phyloP scores from a whole-genome alignment of 2,329 filamentous ascomycete genomes.

The Endothia cerciana region DNA sequence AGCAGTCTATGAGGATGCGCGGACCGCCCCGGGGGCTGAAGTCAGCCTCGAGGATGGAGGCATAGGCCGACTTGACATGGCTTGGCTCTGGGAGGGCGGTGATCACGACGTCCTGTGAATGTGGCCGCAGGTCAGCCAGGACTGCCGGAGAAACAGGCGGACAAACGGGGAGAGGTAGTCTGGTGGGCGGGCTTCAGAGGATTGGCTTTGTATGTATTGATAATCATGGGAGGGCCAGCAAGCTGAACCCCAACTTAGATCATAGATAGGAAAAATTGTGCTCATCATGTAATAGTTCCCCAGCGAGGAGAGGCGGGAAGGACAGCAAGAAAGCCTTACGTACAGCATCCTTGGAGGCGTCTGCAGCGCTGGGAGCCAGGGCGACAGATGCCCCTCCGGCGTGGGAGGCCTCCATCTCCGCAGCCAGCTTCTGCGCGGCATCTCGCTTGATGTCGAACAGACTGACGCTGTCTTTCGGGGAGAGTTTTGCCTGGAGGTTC shows the following conservation, averaged over 20 bases:
- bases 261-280: conserved; percentile 56
- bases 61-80: conserved; percentile 84
- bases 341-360: conserved; percentile 58
- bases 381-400: conserved; percentile 51
- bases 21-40: conserved; percentile 54
- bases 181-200: conserved; percentile 59
- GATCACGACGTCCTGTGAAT: conserved; percentile 76
- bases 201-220: conserved; percentile 68
- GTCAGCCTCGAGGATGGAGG: conserved; percentile 68
- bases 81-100: conserved; percentile 88
- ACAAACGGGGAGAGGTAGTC: conserved; percentile 15
- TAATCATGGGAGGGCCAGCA: conserved; percentile 66
- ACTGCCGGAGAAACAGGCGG: background rate
- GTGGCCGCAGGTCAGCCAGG: conserved; percentile 25
- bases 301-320: background rate
- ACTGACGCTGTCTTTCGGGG: conserved; percentile 53
- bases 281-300: conserved; percentile 35
- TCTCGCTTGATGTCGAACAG: conserved; percentile 62
- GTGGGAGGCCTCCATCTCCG: conserved; percentile 49
- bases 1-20: conserved; percentile 91
- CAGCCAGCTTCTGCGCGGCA: conserved; percentile 50
- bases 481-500: conserved; percentile 62
- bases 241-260: conserved; percentile 74
- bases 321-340: conserved; percentile 33
- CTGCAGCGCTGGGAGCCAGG: conserved; percentile 48